These are phyloP conservation scores for Ceratocystis diversiconidia DNA, from an alignment of 2,329 filamentous ascomycete species.

Conservation along the genomic window DNA sequence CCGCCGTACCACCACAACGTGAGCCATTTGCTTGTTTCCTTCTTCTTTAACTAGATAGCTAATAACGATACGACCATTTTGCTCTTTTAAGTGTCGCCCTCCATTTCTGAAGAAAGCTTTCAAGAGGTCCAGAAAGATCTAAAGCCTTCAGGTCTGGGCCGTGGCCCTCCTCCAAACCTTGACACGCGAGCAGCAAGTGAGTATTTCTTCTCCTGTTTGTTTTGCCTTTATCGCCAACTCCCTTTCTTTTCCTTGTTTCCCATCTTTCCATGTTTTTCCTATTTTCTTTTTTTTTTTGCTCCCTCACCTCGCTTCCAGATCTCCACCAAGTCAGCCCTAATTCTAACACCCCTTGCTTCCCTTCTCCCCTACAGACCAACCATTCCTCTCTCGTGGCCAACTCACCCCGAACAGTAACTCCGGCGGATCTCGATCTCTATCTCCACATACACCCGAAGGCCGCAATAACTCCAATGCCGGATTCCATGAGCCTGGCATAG, in stretches of 20 bases:
- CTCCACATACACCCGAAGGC: slow-evolving; percentile 44
- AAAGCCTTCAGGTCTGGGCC: slow-evolving; percentile 6
- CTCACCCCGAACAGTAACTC: slow-evolving; percentile 50
- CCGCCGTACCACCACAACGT: slow-evolving; percentile 15
- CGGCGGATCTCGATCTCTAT: slow-evolving; percentile 45
- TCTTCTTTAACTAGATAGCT: background rate
- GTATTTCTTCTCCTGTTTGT: slow-evolving; percentile 20
- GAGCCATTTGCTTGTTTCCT: slow-evolving; percentile 23
- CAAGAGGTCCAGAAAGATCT: background rate
- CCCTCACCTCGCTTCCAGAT: background rate
- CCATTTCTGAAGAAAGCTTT: slow-evolving; percentile 13
- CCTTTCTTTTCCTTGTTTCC: background rate
- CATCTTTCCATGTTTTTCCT: background rate
- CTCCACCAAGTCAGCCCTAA: background rate
- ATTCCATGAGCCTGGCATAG: slow-evolving; percentile 34
- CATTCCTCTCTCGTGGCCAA: slow-evolving; percentile 41
- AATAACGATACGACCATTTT: background rate
- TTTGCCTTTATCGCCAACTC: background rate
- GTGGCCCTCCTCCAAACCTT: slow-evolving; percentile 30
- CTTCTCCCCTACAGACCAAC: slow-evolving; percentile 33
- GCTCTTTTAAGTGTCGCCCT: slow-evolving; percentile 5
- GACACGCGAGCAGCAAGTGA: slow-evolving; percentile 41
- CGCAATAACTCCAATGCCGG: slow-evolving; percentile 32
- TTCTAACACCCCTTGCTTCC: slow-evolving; percentile 24
- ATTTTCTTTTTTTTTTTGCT: slow-evolving; percentile 1